These are phyloP conservation scores for Nicotiana tomentosiformis DNA, from an alignment of 257 asterid genomes.

Conservation along the genomic window DNA sequence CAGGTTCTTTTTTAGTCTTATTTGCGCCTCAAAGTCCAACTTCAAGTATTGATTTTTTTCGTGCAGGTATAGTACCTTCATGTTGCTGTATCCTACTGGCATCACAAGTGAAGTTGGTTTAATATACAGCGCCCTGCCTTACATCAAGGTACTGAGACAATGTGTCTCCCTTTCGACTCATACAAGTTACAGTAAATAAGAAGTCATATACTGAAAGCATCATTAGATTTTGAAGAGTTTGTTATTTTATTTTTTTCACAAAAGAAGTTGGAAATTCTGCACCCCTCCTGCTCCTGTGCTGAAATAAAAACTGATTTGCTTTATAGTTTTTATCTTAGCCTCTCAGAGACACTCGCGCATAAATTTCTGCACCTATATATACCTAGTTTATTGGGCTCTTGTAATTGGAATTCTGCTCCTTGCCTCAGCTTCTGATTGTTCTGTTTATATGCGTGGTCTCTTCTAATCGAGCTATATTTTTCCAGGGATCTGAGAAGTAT, in stretches of 20 bases:
- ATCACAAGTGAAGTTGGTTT: slow-evolving; percentile 88
- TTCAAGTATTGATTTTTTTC: neutral
- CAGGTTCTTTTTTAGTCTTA: neutral
- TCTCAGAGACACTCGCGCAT: neutral
- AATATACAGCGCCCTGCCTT: slow-evolving; percentile 65
- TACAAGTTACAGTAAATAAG: neutral
- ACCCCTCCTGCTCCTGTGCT: too few relatives aligned
- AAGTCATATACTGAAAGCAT: neutral
- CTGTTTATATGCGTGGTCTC: neutral
- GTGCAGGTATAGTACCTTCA: slow-evolving; percentile 77
- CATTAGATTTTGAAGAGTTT: neutral
- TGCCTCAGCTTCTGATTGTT: neutral
- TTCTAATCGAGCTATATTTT: neutral
- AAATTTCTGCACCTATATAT: neutral
- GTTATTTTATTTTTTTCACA: neutral
- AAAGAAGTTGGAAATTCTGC: too few relatives aligned
- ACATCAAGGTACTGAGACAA: slow-evolving; percentile 34
- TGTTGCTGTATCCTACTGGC: slow-evolving; percentile 76
- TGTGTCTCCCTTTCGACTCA: neutral
- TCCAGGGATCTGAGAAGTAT: slow-evolving; percentile 52
- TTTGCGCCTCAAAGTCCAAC: neutral
- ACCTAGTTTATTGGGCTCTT: neutral
- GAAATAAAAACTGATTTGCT: neutral
- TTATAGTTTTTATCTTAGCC: neutral
- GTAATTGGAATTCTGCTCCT: neutral